These are phyloP conservation scores for Rhodosporidiobolus odoratus DNA, from an alignment of 768 basidiomycete genomes.

Conservation along the genomic window DNA sequence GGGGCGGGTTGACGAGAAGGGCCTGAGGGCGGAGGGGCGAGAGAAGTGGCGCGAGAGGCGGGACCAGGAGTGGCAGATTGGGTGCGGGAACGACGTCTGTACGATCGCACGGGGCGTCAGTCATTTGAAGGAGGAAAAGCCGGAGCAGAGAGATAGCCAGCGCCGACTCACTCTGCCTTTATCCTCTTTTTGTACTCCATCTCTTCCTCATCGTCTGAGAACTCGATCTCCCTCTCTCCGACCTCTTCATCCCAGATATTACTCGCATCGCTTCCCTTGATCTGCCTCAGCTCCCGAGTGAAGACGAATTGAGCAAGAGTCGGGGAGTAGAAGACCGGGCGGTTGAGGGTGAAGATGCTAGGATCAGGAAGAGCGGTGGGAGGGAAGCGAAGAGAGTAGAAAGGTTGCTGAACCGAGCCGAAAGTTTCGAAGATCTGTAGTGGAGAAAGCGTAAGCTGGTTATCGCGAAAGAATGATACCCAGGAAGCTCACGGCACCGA, in stretches of 20 bases:
- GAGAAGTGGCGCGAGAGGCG: neutral
- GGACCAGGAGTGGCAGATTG: slow-evolving; percentile 23
- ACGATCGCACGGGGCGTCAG: neutral
- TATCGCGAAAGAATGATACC: slow-evolving; percentile 10
- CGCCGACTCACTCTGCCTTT: slow-evolving; percentile 46
- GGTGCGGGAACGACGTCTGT: slow-evolving; percentile 21
- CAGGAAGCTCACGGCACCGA: slow-evolving; percentile 73
- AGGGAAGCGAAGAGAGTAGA: slow-evolving; percentile 81
- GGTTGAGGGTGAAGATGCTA: slow-evolving; percentile 36
- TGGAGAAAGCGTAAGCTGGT: slow-evolving; percentile 25
- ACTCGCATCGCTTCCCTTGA: slow-evolving; percentile 86
- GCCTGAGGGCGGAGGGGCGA: no score
- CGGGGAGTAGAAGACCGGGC: slow-evolving; percentile 74
- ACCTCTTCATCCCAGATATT: slow-evolving; percentile 94
- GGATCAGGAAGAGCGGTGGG: slow-evolving; percentile 33
- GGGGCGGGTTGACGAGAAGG: neutral
- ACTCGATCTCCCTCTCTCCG: slow-evolving; percentile 81
- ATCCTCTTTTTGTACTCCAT: slow-evolving; percentile 60
- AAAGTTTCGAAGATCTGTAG: slow-evolving; percentile 86
- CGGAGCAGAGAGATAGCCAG: neutral
- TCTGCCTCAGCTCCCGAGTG: slow-evolving; percentile 59
- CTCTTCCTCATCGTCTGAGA: slow-evolving; percentile 92
- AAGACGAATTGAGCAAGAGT: slow-evolving; percentile 75
- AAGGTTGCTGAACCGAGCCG: slow-evolving; percentile 80
- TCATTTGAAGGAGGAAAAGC: neutral